A percentile compares a stretch with the other conserved stretches of the same genome.
Conservation (phyloP, 768 basidiomycete species). For the Collybia sp. region DNA sequence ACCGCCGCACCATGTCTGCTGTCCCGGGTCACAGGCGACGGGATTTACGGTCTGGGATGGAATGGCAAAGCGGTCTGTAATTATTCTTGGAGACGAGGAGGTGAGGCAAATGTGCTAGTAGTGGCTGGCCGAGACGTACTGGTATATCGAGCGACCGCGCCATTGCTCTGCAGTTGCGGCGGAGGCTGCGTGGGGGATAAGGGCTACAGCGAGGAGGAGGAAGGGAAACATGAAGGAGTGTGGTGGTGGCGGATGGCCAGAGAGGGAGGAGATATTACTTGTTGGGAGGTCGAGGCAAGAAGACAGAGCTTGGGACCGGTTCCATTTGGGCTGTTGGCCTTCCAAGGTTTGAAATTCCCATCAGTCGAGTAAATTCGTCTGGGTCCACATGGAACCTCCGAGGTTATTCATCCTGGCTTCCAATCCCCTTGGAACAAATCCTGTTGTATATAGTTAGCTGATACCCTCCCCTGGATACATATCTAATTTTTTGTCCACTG, state of each 20-base stretch:
- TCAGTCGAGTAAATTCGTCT: no score
- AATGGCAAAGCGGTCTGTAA: constrained; percentile 76
- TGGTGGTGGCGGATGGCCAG: not conserved
- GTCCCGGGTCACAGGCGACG: constrained; percentile 49
- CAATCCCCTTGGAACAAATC: no score
- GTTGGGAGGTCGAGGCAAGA: no score
- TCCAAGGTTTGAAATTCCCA: no score
- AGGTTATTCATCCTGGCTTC: no score
- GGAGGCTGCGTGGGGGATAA: constrained; percentile 15
- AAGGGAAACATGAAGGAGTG: constrained; percentile 17
- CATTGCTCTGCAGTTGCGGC: constrained; percentile 71
- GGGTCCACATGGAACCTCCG: no score
- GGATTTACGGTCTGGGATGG: constrained; percentile 42
- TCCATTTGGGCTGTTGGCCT: no score
- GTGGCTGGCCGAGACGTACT: constrained; percentile 40
- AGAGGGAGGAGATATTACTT: no score
- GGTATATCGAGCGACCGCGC: constrained; percentile 78
- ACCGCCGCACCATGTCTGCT: constrained; percentile 80
- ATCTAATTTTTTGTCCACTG: no score
- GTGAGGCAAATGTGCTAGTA: not conserved
- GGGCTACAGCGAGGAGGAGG: constrained; percentile 16
- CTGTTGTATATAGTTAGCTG: no score
- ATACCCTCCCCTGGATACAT: no score
- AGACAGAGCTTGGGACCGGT: no score
- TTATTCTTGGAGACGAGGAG: constrained; percentile 41